phyloP scores from a whole-genome alignment of 1,284 basidiomycete genomes.

The Schizophyllum amplum region DNA sequence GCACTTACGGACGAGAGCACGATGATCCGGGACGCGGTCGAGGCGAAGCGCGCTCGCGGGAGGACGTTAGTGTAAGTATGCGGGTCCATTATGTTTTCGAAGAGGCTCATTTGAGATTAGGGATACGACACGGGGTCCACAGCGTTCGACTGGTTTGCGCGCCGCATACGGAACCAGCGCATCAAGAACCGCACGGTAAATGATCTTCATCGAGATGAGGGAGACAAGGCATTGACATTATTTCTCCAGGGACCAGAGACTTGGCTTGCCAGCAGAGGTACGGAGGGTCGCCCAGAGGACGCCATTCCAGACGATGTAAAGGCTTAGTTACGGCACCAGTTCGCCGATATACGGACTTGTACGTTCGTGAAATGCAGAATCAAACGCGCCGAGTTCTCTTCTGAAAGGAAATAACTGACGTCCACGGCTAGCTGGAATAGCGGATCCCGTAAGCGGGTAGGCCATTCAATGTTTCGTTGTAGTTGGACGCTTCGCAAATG shows the following conservation, averaged over 20 bases:
- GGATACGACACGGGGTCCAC: conserved; percentile 28
- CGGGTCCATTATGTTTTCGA: neutral
- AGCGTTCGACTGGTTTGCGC: conserved; percentile 33
- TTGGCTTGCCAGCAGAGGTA: conserved; percentile 9
- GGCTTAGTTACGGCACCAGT: too few relatives aligned
- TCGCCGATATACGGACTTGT: too few relatives aligned
- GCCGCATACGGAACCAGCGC: conserved; percentile 34
- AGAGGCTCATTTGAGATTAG: neutral
- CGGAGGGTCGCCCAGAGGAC: conserved; percentile 1
- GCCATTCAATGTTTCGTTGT: too few relatives aligned
- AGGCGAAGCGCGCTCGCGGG: conserved; percentile 20
- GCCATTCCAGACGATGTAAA: neutral
- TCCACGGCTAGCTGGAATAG: too few relatives aligned
- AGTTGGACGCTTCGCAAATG: too few relatives aligned
- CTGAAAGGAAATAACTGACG: too few relatives aligned
- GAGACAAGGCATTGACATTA: too few relatives aligned
- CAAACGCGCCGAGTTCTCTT: too few relatives aligned
- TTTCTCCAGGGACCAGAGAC: conserved; percentile 8
- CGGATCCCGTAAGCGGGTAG: too few relatives aligned
- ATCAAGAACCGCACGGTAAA: conserved; percentile 34
- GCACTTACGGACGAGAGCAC: conserved; percentile 44
- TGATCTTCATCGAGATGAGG: too few relatives aligned
- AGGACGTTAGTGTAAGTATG: conserved; percentile 9
- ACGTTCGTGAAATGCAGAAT: too few relatives aligned
- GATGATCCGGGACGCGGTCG: conserved; percentile 32